A percentile compares a stretch with the other conserved stretches of the same genome.
phyloP scores from a whole-genome alignment of 2,329 filamentous ascomycete species.

The Emericellopsis cladophorae region DNA sequence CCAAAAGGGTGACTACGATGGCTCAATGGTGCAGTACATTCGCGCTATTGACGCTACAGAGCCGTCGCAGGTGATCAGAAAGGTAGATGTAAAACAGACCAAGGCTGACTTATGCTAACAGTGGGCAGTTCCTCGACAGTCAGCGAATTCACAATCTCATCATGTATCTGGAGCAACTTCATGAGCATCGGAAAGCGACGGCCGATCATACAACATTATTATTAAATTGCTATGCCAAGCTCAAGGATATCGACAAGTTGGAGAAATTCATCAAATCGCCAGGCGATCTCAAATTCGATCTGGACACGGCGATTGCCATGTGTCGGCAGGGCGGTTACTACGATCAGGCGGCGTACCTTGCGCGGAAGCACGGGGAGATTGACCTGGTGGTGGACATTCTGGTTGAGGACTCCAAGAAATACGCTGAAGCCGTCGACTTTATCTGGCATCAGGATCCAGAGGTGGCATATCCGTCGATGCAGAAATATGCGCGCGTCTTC shows the following conservation, averaged over 20 bases:
- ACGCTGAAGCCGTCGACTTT: conserved; percentile 77
- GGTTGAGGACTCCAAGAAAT: conserved; percentile 89
- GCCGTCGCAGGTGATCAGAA: conserved; percentile 89
- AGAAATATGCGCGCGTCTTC: conserved; percentile 89
- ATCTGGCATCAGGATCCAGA: conserved; percentile 80
- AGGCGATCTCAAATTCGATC: conserved; percentile 86
- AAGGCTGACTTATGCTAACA: too few species aligned
- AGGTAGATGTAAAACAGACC: conserved; percentile 32
- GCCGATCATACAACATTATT: conserved; percentile 91
- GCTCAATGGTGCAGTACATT: conserved; percentile 97
- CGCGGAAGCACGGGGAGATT: conserved; percentile 85
- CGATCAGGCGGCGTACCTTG: conserved; percentile 91
- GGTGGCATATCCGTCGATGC: conserved; percentile 70
- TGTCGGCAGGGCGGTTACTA: conserved; percentile 94
- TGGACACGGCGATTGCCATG: conserved; percentile 95
- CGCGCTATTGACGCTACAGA: conserved; percentile 93
- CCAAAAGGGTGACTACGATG: conserved; percentile 90
- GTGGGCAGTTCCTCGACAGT: conserved; percentile 70
- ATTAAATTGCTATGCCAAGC: conserved; percentile 92
- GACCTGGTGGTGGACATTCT: conserved; percentile 91
- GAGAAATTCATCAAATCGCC: conserved; percentile 95
- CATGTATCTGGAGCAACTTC: conserved; percentile 89
- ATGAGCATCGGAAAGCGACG: conserved; percentile 86
- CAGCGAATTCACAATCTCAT: conserved; percentile 97
- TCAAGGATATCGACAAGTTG: conserved; percentile 93